These are phyloP conservation scores for Inga laurina DNA, from an alignment of 306 rosid species.

Conservation along the genomic window DNA sequence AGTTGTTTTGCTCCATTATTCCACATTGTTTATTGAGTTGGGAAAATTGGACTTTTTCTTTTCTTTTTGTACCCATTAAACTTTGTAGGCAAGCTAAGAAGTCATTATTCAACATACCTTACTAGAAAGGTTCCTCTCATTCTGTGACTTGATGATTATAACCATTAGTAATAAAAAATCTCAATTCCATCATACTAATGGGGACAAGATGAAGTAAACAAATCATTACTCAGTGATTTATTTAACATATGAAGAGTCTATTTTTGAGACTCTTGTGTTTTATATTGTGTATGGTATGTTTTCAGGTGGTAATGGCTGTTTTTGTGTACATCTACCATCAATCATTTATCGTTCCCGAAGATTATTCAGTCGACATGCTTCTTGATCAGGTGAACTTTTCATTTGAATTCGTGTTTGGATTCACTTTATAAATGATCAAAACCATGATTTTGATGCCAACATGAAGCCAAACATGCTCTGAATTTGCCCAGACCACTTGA, in stretches of 20 bases:
- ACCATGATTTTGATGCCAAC: neutral
- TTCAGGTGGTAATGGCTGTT: constrained; percentile 98
- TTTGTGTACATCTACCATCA: constrained; percentile 94
- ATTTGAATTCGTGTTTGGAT: neutral
- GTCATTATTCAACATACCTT: neutral
- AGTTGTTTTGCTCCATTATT: neutral
- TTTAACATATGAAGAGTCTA: neutral
- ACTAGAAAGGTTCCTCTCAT: neutral
- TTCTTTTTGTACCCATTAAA: neutral
- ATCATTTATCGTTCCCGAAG: constrained; percentile 68
- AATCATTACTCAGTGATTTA: neutral
- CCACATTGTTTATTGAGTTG: neutral
- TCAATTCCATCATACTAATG: neutral
- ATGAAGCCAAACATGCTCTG: neutral
- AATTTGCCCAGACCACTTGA: neutral
- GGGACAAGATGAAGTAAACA: neutral
- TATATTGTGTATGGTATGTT: constrained; percentile 23
- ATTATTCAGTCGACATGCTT: constrained; percentile 74
- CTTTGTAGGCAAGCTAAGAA: neutral
- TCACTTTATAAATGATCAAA: neutral
- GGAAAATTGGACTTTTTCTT: neutral
- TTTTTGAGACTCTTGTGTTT: neutral
- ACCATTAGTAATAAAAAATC: neutral
- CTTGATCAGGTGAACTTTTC: constrained; percentile 67
- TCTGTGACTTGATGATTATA: neutral